A percentile compares a stretch with the other conserved stretches of the same genome.
These are phyloP conservation scores for Diplodia scrobiculata DNA, from an alignment of 2,329 filamentous ascomycete species.

Conservation along the genomic window DNA sequence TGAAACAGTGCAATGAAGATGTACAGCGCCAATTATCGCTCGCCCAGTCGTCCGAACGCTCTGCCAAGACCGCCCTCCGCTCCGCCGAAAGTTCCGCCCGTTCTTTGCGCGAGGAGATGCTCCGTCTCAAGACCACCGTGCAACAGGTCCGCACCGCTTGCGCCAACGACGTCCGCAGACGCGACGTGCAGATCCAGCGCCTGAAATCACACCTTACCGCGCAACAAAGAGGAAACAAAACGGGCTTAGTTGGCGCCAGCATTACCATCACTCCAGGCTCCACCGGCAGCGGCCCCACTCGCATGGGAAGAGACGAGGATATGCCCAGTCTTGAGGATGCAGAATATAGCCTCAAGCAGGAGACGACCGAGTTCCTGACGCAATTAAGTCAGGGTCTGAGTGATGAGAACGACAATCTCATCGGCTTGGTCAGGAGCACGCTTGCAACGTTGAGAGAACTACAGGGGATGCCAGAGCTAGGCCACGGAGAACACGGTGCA, in stretches of 20 bases:
- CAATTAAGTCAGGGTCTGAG: slow-evolving; percentile 79
- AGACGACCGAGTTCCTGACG: slow-evolving; percentile 89
- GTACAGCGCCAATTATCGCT: slow-evolving; percentile 59
- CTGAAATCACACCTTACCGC: slow-evolving; percentile 85
- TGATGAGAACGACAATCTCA: slow-evolving; percentile 86
- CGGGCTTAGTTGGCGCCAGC: slow-evolving; percentile 51
- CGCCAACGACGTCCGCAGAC: slow-evolving; percentile 85
- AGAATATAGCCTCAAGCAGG: slow-evolving; percentile 72
- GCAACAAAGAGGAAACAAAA: slow-evolving; percentile 53
- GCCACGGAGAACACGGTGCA: slow-evolving; percentile 30
- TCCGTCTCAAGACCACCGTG: slow-evolving; percentile 74
- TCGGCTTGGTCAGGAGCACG: slow-evolving; percentile 70
- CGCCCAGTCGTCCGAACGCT: slow-evolving; percentile 69
- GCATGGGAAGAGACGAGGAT: slow-evolving; percentile 57
- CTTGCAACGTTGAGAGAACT: slow-evolving; percentile 69
- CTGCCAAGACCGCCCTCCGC: slow-evolving; percentile 68
- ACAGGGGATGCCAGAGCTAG: slow-evolving; percentile 55
- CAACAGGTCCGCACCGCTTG: slow-evolving; percentile 84
- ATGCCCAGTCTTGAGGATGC: slow-evolving; percentile 55
- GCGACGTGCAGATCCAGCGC: slow-evolving; percentile 83
- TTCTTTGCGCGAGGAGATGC: slow-evolving; percentile 80
- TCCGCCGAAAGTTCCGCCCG: slow-evolving; percentile 73
- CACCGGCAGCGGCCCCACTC: slow-evolving; percentile 36
- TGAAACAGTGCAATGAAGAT: slow-evolving; percentile 59
- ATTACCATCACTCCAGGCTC: slow-evolving; percentile 50